These are phyloP conservation scores for Adansonia digitata DNA, from an alignment of 345 rosid genomes.

Conservation along the genomic window DNA sequence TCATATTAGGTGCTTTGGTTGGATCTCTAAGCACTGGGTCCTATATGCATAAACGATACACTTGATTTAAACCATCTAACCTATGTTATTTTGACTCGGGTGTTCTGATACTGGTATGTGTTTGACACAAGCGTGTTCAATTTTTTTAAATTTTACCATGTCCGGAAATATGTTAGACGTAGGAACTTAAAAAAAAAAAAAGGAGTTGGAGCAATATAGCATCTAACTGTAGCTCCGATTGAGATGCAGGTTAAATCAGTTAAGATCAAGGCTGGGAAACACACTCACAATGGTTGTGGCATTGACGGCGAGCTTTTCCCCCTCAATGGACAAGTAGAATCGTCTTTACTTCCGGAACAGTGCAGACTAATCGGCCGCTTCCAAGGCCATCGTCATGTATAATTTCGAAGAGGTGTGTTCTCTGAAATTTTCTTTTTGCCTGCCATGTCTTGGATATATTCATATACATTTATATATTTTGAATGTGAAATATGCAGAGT, in stretches of 20 bases:
- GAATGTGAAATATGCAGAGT: background rate
- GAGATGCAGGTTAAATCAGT: slow-evolving; percentile 75
- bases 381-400: slow-evolving; percentile 34
- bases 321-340: slow-evolving; percentile 76
- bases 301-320: slow-evolving; percentile 90
- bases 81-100: too few relatives aligned
- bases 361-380: slow-evolving; percentile 84
- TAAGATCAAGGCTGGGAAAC: slow-evolving; percentile 74
- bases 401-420: slow-evolving; percentile 17
- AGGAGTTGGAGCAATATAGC: too few relatives aligned
- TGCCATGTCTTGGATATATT: background rate
- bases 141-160: too few relatives aligned
- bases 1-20: background rate
- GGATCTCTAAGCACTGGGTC: background rate
- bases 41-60: background rate
- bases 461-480: too few relatives aligned
- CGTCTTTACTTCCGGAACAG: slow-evolving; percentile 85
- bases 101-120: too few relatives aligned
- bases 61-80: background rate
- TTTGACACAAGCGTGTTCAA: too few relatives aligned
- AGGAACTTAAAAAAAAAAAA: too few relatives aligned
- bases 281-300: slow-evolving; percentile 79
- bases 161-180: too few relatives aligned
- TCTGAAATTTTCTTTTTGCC: background rate
- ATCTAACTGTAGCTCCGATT: slow-evolving; percentile 3